A percentile compares a stretch with the other conserved stretches of the same genome.
Conservation (phyloP, 1,139 yeast species). For the Maudiozyma humilis region DNA sequence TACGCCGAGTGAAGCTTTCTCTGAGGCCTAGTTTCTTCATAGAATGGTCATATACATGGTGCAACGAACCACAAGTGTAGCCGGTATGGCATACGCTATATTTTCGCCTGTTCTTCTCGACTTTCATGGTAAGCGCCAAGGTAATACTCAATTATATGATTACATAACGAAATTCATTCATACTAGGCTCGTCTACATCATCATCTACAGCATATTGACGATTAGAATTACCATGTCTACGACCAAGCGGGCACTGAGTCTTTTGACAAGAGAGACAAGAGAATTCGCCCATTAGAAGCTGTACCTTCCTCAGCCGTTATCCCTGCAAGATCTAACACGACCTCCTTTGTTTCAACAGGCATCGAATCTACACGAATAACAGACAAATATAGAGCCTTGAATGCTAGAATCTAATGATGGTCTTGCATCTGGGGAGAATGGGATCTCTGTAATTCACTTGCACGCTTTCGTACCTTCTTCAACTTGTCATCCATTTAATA, state of each 20-base stretch:
- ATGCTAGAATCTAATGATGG: no score
- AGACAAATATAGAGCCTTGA: no score
- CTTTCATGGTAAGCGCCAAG: not conserved
- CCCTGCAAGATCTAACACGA: no score
- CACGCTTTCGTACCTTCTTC: no score
- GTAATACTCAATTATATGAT: not conserved
- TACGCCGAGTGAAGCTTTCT: not conserved
- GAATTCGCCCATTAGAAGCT: no score
- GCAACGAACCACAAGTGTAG: not conserved
- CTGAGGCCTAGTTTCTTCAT: not conserved
- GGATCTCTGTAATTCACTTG: no score
- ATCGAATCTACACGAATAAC: no score
- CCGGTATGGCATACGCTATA: not conserved
- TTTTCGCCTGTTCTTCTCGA: not conserved
- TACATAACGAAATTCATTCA: not conserved
- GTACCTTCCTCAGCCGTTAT: no score
- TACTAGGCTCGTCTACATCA: not conserved
- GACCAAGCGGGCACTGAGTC: not conserved
- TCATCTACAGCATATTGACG: not conserved
- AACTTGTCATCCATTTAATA: no score
- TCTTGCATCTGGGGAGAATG: no score
- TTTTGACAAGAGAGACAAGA: not conserved
- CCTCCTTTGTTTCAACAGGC: no score
- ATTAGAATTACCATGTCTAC: not conserved
- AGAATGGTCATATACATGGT: not conserved